Evolutionary conservation across 768 basidiomycete genomes (phyloP).

Genomic region (Botryobasidium botryosum): DNA sequence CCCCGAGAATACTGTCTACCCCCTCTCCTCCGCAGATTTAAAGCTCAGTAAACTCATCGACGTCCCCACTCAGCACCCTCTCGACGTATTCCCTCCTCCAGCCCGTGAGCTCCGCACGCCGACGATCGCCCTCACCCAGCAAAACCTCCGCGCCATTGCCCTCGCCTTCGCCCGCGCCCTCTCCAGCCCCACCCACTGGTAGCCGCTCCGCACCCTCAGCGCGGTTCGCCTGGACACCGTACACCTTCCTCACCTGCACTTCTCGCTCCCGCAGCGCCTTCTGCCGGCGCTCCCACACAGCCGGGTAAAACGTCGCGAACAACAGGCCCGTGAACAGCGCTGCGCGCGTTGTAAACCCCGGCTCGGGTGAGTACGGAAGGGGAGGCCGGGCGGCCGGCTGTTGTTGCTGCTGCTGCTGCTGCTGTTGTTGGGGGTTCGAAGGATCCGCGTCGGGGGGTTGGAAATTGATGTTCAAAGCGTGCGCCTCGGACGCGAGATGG

Average conservation of each 20-base stretch:
- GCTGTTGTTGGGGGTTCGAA: neutral
- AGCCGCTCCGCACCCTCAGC: neutral
- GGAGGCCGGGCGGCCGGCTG: no score
- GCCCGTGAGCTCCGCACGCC: neutral
- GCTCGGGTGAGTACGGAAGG: no score
- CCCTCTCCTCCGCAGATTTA: no score
- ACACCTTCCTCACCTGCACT: neutral
- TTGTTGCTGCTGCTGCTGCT: neutral
- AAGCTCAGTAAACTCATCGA: no score
- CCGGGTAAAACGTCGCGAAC: neutral
- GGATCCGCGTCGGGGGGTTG: neutral
- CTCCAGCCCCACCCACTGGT: neutral
- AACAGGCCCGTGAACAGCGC: neutral
- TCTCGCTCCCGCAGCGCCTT: neutral
- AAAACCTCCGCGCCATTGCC: neutral
- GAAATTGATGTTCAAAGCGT: neutral
- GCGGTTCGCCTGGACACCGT: neutral
- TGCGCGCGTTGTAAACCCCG: neutral
- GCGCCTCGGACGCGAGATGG: neutral
- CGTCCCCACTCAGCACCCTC: neutral
- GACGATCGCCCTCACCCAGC: neutral
- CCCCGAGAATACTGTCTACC: no score
- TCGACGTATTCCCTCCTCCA: conserved; percentile 1
- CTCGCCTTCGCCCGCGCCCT: neutral
- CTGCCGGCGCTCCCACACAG: neutral